These are phyloP conservation scores for Tuber umbilicatum DNA, from an alignment of 495 filamentous ascomycete genomes.

Conservation along the genomic window DNA sequence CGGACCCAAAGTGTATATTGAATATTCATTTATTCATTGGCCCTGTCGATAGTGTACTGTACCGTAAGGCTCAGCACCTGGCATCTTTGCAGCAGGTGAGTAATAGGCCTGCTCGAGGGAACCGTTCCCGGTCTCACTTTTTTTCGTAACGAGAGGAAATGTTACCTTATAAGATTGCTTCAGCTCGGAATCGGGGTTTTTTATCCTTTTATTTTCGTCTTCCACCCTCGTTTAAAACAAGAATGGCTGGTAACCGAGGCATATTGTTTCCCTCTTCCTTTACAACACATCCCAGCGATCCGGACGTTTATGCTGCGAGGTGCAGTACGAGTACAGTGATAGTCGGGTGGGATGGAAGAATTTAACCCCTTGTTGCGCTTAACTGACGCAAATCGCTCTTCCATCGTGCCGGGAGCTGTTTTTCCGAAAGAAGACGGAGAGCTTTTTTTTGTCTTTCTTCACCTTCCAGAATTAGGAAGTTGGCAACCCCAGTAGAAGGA, in stretches of 20 bases:
- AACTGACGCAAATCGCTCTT: conserved; percentile 30
- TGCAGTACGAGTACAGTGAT: too few relatives aligned
- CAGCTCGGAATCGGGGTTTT: not conserved
- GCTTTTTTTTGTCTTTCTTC: not conserved
- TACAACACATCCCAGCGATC: not conserved
- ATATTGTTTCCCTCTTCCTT: not conserved
- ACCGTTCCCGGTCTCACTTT: not conserved
- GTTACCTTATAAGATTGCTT: not conserved
- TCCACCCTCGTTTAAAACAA: not conserved
- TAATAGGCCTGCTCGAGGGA: not conserved
- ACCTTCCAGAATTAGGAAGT: not conserved
- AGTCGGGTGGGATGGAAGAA: conserved; percentile 23
- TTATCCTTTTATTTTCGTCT: not conserved
- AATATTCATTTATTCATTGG: conserved; percentile 12
- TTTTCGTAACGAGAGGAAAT: not conserved
- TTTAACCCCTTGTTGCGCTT: conserved; percentile 29
- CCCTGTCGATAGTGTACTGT: conserved; percentile 22
- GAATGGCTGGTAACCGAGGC: too few relatives aligned
- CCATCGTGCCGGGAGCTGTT: conserved; percentile 21
- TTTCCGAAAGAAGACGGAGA: not conserved
- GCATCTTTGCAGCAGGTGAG: conserved; percentile 7
- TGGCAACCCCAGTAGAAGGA: not conserved
- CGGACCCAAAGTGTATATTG: conserved; percentile 11
- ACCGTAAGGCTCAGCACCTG: conserved; percentile 16
- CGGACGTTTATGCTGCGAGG: not conserved